Base-by-base conservation (phyloP, 2,329 filamentous ascomycete species). In the Penicillium hesseltinei region DNA sequence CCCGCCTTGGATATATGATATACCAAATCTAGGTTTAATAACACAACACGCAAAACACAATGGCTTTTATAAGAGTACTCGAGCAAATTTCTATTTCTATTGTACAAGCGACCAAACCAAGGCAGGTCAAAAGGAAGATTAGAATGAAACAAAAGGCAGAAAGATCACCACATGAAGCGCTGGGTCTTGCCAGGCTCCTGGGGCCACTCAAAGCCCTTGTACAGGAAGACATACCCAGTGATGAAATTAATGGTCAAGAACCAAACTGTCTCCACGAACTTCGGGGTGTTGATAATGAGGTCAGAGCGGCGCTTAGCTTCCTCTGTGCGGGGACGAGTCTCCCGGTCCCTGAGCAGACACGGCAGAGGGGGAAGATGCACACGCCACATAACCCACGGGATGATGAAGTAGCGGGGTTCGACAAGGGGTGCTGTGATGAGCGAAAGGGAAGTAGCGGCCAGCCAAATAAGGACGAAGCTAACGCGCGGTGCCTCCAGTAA, bases 361-460 rank as follows among this genome's bases (percentile, higher is more conserved):
- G 51, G 80, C 73, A 68, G 63, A 7, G 66, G 64, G 0, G 91
- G 91, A 0, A 95, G 77, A 67, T 95, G 83, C 8, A 97, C 76
- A 0, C 94, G 84, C 91, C 92, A 97, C 67, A 97, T 87, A 9
- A 97, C 84, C 91, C 92, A 99, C 0, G 93, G 92, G 13, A 97
- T 81, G 70, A 99, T 95, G 73, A 96, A 96, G 75, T 99, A 99
- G 15, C 94, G 85, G 15, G 94, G 94, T 73, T 99, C 94, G 10
- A 99, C 93, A 0, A 99, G 82, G 0, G 94, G 92, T 0, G 94
- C 92, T 0, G 91, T 94, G 54, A 96, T 78, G 13, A 99, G 83
- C 0, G 90, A 93, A 4, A 96, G 80, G 0, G 88, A 70, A 0
- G 92, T 92, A 0, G 92, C 83, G 5, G 86, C 76, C 8, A 96